Evolutionary conservation across 2,329 filamentous ascomycete species (phyloP), one percentile per base, ranked within the genome.

Genomic region (Pezicula radicicola): DNA sequence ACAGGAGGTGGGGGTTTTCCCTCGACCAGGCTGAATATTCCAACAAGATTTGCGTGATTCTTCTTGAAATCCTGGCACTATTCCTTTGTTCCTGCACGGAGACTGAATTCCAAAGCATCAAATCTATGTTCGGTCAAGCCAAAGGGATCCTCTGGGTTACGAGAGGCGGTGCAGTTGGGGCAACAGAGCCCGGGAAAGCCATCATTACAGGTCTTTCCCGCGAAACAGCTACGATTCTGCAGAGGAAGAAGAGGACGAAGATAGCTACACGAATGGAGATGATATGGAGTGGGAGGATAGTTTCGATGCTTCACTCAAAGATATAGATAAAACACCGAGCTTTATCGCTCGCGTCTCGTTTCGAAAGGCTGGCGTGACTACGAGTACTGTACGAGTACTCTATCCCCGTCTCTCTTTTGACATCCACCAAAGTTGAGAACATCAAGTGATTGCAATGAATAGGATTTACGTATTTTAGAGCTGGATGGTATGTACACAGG

Each of bases 321-420:
- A 97, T 65, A 93, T 91, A 5, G 91, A 96, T 64, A 97, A 97
- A 76, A 97, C 94, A 1, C 94, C 94, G 0, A n/a, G n/a, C n/a
- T n/a, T n/a, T n/a, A n/a, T n/a, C n/a, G n/a, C n/a, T n/a, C n/a
- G n/a, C n/a, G n/a, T n/a, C n/a, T n/a, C n/a, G n/a, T n/a, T n/a
- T n/a, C n/a, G n/a, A n/a, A n/a, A n/a, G n/a, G n/a, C n/a, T n/a
- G n/a, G n/a, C n/a, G n/a, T n/a, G n/a, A n/a, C n/a, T n/a, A n/a
- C n/a, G n/a, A n/a, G n/a, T n/a, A n/a, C n/a, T n/a, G n/a, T n/a
- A n/a, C n/a, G n/a, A n/a, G n/a, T n/a, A n/a, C n/a, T n/a, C n/a
- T n/a, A n/a, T n/a, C n/a, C n/a, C n/a, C n/a, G n/a, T n/a, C n/a
- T n/a, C n/a, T n/a, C n/a, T n/a, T n/a, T n/a, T n/a, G n/a, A n/a